phyloP scores from a whole-genome alignment of 306 rosid species.

The Rosa persica region DNA sequence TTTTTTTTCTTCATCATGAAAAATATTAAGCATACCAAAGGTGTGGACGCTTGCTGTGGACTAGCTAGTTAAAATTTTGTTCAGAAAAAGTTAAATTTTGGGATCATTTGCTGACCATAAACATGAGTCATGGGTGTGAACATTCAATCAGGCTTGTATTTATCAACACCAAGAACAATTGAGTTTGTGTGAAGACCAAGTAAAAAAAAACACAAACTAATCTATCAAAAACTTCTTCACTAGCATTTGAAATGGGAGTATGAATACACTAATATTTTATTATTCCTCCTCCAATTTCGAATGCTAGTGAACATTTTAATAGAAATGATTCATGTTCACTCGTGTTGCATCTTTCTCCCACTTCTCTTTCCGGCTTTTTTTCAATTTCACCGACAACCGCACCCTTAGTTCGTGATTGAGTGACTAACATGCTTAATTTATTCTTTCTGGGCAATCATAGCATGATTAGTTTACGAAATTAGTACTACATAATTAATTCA shows the following conservation, averaged over 20 bases:
- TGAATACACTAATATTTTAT: too few relatives aligned
- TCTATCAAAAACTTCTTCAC: too few relatives aligned
- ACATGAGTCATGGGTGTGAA: not conserved
- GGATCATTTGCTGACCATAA: not conserved
- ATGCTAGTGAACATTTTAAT: not conserved
- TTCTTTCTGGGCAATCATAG: not conserved
- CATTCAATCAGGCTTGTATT: too few relatives aligned
- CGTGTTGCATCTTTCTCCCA: not conserved
- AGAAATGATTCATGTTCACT: not conserved
- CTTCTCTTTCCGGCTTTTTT: not conserved
- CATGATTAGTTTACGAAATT: not conserved
- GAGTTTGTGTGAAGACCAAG: too few relatives aligned
- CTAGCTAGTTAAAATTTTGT: not conserved
- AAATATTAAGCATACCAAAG: not conserved
- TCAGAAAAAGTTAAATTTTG: not conserved
- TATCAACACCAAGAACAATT: too few relatives aligned
- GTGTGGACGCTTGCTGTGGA: not conserved
- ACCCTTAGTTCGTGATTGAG: not conserved
- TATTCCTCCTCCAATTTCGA: not conserved
- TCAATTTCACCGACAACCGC: not conserved
- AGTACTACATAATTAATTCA: not conserved
- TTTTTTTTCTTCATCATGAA: not conserved
- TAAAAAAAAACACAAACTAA: too few relatives aligned
- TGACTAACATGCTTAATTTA: not conserved
- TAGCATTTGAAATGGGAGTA: too few relatives aligned